phyloP scores from a whole-genome alignment of 1,284 basidiomycete species.

The Singerocomus inundabilis region DNA sequence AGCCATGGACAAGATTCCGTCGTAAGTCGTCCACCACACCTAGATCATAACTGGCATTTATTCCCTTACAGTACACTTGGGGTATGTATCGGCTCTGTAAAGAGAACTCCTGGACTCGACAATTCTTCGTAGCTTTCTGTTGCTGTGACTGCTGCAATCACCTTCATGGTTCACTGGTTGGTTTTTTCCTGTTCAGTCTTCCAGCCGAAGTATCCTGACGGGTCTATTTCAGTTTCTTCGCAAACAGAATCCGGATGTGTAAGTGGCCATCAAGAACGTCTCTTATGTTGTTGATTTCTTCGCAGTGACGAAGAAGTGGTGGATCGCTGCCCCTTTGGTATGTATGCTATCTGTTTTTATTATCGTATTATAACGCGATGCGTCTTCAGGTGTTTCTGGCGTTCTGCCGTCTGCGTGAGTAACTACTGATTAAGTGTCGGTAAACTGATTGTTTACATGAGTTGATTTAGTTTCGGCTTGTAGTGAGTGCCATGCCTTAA shows the following conservation, averaged over 20 bases:
- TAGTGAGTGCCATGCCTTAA: slow-evolving; percentile 14
- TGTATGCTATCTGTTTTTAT: neutral
- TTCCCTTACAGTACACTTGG: slow-evolving; percentile 22
- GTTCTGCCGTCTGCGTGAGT: slow-evolving; percentile 35
- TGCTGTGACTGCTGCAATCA: slow-evolving; percentile 29
- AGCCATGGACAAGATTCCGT: slow-evolving; percentile 31
- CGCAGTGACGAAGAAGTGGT: slow-evolving; percentile 35
- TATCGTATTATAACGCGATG: neutral
- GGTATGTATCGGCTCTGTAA: slow-evolving; percentile 8
- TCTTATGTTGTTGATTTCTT: slow-evolving; percentile 5
- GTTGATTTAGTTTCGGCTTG: slow-evolving; percentile 28
- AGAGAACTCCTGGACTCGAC: neutral
- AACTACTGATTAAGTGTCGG: neutral
- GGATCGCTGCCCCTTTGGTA: slow-evolving; percentile 31
- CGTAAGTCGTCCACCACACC: slow-evolving; percentile 11
- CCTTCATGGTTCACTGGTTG: slow-evolving; percentile 34
- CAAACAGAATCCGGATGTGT: slow-evolving; percentile 35
- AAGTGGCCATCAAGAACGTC: slow-evolving; percentile 1
- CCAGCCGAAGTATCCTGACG: neutral
- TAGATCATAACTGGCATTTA: slow-evolving; percentile 1
- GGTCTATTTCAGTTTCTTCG: slow-evolving; percentile 26
- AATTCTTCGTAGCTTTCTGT: slow-evolving; percentile 27
- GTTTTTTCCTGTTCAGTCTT: neutral
- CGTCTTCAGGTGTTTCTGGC: slow-evolving; percentile 27
- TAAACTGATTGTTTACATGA: slow-evolving; percentile 1